Conservation (phyloP, 2,329 filamentous ascomycete species). For the Aureobasidium lini region DNA sequence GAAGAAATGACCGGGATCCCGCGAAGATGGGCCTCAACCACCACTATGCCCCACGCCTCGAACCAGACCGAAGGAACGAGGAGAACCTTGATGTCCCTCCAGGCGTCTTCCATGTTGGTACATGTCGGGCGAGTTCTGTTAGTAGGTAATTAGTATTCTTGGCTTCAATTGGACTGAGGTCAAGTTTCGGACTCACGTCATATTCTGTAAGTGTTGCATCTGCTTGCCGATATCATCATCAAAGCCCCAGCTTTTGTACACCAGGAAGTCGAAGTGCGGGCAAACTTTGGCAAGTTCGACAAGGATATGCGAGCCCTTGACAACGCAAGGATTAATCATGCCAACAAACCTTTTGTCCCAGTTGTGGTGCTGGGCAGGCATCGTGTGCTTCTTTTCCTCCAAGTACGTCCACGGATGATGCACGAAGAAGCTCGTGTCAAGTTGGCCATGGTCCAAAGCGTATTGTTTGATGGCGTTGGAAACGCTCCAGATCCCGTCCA, state of each 20-base stretch:
- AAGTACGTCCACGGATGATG: constrained; percentile 20
- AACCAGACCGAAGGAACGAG: constrained; percentile 19
- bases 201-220: background rate
- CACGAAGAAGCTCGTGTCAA: constrained; percentile 15
- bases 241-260: constrained; percentile 17
- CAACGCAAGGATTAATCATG: constrained; percentile 18
- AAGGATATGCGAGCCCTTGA: constrained; percentile 18
- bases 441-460: constrained; percentile 15
- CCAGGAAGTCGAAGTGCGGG: constrained; percentile 17
- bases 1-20: constrained; percentile 20
- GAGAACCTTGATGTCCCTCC: constrained; percentile 17
- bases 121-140: constrained; percentile 8
- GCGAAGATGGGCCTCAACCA: constrained; percentile 19
- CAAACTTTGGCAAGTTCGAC: constrained; percentile 15
- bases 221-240: background rate
- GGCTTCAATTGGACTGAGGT: background rate
- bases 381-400: constrained; percentile 13
- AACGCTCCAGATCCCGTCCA: background rate
- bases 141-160: background rate
- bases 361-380: constrained; percentile 15
- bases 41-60: constrained; percentile 20
- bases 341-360: constrained; percentile 17
- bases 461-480: constrained; percentile 2
- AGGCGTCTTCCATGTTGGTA: constrained; percentile 17
- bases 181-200: background rate